Evolutionary conservation across 1,139 yeast species (phyloP).

Genomic region (Blastobotrys raffinosifermentans): DNA sequence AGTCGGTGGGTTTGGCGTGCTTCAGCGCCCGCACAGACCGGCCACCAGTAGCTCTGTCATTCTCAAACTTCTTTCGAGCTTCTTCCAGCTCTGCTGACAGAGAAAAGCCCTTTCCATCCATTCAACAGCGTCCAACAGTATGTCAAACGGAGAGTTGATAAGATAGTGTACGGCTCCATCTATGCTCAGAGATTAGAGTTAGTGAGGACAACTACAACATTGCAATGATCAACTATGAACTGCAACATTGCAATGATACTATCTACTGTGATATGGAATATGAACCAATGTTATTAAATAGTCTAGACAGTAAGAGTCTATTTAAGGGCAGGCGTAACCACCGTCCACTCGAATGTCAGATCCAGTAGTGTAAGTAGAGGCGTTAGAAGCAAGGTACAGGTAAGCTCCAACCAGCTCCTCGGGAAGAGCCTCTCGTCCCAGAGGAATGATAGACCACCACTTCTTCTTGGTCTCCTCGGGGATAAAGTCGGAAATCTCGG

Average conservation of each 20-base stretch:
- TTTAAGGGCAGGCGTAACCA: slow-evolving; percentile 48
- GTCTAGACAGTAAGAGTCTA: slow-evolving; percentile 1
- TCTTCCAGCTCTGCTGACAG: slow-evolving; percentile 2
- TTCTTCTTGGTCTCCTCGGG: slow-evolving; percentile 47
- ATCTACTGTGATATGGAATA: neutral
- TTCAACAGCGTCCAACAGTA: neutral
- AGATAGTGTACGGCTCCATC: too few relatives aligned
- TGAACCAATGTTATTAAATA: slow-evolving; percentile 2
- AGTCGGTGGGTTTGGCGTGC: neutral
- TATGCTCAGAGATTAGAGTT: too few relatives aligned
- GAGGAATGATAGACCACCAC: slow-evolving; percentile 70
- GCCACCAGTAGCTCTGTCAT: slow-evolving; percentile 2
- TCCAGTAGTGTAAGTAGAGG: slow-evolving; percentile 81
- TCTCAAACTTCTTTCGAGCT: slow-evolving; percentile 2
- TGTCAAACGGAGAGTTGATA: too few relatives aligned
- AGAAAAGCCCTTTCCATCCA: neutral
- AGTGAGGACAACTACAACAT: neutral
- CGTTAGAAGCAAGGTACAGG: slow-evolving; percentile 80
- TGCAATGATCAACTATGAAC: neutral
- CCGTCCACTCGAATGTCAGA: slow-evolving; percentile 80
- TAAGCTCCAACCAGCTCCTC: slow-evolving; percentile 84
- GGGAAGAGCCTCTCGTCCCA: slow-evolving; percentile 78
- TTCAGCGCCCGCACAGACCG: too few relatives aligned
- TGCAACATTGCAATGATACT: neutral
- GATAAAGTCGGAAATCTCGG: slow-evolving; percentile 61